Evolutionary conservation across 441 rosid genomes (phyloP).

Genomic region (Croton laevigatus): DNA sequence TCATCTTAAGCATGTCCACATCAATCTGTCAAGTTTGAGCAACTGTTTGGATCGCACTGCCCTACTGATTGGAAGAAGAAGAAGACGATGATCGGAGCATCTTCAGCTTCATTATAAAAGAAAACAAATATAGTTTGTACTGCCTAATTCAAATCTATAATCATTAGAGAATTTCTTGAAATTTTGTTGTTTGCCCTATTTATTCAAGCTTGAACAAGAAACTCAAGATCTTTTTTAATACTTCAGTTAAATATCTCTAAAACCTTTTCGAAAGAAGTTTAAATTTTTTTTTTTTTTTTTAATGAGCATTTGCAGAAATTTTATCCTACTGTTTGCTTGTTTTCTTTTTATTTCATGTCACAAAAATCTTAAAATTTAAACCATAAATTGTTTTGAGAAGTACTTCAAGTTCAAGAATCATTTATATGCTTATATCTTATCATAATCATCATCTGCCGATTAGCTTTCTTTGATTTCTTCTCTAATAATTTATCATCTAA

Average conservation of each 20-base stretch:
- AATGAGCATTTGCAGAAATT: not conserved
- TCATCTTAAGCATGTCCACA: not conserved
- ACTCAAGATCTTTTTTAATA: conserved; percentile 4
- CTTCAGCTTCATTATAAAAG: conserved; percentile 5
- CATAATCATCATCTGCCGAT: too few species aligned
- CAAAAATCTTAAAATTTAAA: not conserved
- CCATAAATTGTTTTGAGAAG: not conserved
- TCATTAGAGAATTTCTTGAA: not conserved
- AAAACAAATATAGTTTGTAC: conserved; percentile 14
- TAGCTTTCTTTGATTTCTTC: too few species aligned
- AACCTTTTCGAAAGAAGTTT: too few species aligned
- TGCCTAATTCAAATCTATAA: not conserved
- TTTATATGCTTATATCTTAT: too few species aligned
- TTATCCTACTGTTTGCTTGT: not conserved
- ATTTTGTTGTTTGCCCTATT: not conserved
- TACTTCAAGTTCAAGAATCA: not conserved
- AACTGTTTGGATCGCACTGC: not conserved
- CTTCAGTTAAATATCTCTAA: too few species aligned
- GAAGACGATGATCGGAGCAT: not conserved
- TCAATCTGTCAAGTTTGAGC: conserved; percentile 7
- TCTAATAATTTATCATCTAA: not conserved
- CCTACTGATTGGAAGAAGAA: not conserved
- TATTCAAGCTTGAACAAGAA: not conserved
- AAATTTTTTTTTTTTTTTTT: too few species aligned
- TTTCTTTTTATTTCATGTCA: not conserved